Percentiles rank a stretch among this genome's conserved stretches.
phyloP scores from a whole-genome alignment of 768 basidiomycete genomes.

The Tubosaeta brunneosetosa region DNA sequence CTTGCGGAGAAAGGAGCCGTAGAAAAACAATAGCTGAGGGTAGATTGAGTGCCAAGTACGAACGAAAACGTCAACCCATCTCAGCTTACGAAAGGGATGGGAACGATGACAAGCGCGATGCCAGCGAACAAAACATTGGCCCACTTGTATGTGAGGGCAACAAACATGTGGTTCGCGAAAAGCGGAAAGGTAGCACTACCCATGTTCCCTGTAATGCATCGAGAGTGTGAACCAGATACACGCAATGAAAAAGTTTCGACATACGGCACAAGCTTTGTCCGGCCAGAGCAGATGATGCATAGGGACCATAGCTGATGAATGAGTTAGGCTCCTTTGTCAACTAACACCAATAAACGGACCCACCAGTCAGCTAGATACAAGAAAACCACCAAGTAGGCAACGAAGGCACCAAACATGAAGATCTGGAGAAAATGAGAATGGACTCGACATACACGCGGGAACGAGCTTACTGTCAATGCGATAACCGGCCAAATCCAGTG shows the following conservation, averaged over 20 bases:
- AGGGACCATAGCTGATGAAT: slow-evolving; percentile 43
- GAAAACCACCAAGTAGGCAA: slow-evolving; percentile 53
- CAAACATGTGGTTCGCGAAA: slow-evolving; percentile 57
- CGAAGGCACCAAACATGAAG: slow-evolving; percentile 46
- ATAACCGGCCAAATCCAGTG: slow-evolving; percentile 52
- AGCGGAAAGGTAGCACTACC: slow-evolving; percentile 53
- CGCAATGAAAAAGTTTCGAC: slow-evolving; percentile 13
- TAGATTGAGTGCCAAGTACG: not conserved
- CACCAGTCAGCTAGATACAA: slow-evolving; percentile 60
- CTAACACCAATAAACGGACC: slow-evolving; percentile 5
- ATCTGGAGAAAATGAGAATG: slow-evolving; percentile 28
- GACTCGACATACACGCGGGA: not conserved
- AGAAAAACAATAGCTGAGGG: slow-evolving; percentile 28
- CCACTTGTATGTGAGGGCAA: slow-evolving; percentile 52
- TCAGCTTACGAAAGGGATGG: slow-evolving; percentile 50
- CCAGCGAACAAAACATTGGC: slow-evolving; percentile 51
- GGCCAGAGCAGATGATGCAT: slow-evolving; percentile 63
- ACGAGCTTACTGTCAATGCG: slow-evolving; percentile 8
- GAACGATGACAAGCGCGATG: slow-evolving; percentile 47
- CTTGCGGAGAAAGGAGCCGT: slow-evolving; percentile 26
- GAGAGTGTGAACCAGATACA: not conserved
- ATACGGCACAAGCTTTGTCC: slow-evolving; percentile 56
- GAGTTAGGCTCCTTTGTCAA: not conserved
- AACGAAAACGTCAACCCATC: not conserved
- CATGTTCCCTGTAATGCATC: slow-evolving; percentile 39